Base-by-base conservation (phyloP, 495 filamentous ascomycete genomes). In the Talaromyces nanjingensis region DNA sequence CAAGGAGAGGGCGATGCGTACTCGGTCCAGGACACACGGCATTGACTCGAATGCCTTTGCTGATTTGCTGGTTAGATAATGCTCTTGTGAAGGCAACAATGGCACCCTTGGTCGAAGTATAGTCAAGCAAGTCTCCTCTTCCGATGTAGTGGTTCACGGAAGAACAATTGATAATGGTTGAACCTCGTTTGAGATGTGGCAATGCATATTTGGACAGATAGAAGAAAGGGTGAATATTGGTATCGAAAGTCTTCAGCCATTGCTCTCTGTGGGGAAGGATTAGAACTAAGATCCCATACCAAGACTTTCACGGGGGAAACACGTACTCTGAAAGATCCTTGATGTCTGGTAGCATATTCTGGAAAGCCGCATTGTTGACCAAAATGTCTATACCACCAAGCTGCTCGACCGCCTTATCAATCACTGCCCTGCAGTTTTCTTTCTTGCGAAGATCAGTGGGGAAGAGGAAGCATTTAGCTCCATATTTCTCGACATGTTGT, bases 61-160 rank as follows among this genome's bases (percentile, higher is more conserved):
- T 67, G 8, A 90, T 69, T 67, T 87, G 84, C 71, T 93, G 89
- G 71, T 92, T 94, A 45, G 87, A 88, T 14, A 96, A 77, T 12
- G 82, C 90, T 14, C 90, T 86, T 0, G 90, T 93, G 76, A 96
- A 93, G 16, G 90, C 82, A 3, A 96, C 77, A 65, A 94, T 90
- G 62, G 91, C 90, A 59, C 91, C 91, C 71, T 96, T 96, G 47
- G 86, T 89, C 8, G 88, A 84, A 2, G 90, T 92, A 76, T 96
- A 94, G 76, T 96, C 91, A 29, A 96, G 83, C 1, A 96, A 83
- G 69, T 94, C 90, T 0, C 87, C 87, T 14, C 89, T 88, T 34
- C 90, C 90, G 65, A 91, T 84, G 77, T 93, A 96, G 33, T 87
- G 88, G 74, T 94, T 94, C 62, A 94, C 77, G 8, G 83, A 90